Conservation (phyloP, 2,329 filamentous ascomycete species). For the Colletotrichum somersetense region DNA sequence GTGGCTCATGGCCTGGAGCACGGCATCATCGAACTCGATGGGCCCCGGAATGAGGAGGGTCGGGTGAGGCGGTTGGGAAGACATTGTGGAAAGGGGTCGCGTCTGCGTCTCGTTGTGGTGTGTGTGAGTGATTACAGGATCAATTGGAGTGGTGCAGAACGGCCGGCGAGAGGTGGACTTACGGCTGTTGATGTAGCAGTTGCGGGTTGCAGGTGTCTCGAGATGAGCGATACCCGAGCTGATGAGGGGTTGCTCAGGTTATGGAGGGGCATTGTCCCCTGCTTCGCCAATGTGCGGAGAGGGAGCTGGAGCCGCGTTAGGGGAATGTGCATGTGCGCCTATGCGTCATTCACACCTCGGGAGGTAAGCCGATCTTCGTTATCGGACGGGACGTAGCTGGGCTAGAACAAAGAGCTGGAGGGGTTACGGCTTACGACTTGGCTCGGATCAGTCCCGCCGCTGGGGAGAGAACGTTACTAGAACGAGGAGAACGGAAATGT, state of each 20-base stretch:
- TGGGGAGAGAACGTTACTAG: neutral
- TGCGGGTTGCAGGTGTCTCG: constrained; percentile 40
- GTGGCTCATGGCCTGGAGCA: constrained; percentile 94
- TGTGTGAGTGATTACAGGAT: constrained; percentile 27
- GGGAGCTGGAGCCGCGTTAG: constrained; percentile 42
- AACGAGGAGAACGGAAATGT: constrained; percentile 22
- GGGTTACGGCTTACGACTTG: constrained; percentile 36
- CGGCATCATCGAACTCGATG: constrained; percentile 98
- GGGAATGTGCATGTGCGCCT: constrained; percentile 42
- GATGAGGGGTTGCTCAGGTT: constrained; percentile 44
- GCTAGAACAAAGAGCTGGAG: constrained; percentile 23
- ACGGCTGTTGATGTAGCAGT: constrained; percentile 36
- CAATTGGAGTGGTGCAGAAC: neutral
- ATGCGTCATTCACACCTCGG: constrained; percentile 38
- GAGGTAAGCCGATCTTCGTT: constrained; percentile 40
- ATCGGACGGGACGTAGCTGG: constrained; percentile 29
- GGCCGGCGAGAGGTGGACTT: constrained; percentile 5
- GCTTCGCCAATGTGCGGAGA: constrained; percentile 42
- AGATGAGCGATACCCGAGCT: constrained; percentile 43
- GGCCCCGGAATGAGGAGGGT: constrained; percentile 96
- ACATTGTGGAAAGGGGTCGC: constrained; percentile 61
- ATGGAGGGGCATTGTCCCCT: constrained; percentile 43
- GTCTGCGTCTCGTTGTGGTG: constrained; percentile 13
- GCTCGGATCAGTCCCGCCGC: constrained; percentile 31
- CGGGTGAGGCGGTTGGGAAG: constrained; percentile 70